Conservation (phyloP, 2,329 filamentous ascomycete species). For the Diplodia mutila region DNA sequence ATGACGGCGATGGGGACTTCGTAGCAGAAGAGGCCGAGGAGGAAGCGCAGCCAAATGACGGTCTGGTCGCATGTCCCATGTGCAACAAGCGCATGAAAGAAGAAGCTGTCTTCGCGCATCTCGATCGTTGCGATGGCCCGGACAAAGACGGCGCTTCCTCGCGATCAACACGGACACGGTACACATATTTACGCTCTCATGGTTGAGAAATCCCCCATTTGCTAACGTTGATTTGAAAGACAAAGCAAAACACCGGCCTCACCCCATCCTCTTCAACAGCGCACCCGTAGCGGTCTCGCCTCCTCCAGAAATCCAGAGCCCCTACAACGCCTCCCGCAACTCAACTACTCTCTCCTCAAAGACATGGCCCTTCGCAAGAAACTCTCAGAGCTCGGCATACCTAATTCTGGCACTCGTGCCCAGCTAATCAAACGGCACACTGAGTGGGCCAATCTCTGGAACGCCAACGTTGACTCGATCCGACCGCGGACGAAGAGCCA, state of each 20-base stretch:
- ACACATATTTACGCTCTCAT: constrained; percentile 8
- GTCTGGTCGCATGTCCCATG: constrained; percentile 80
- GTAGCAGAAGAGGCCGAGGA: constrained; percentile 45
- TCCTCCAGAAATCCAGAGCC: constrained; percentile 33
- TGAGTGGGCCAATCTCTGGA: constrained; percentile 96
- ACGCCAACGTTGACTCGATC: constrained; percentile 90
- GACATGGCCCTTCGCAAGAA: constrained; percentile 80
- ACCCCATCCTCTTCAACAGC: constrained; percentile 31
- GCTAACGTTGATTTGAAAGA: not conserved
- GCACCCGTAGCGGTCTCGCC: constrained; percentile 36
- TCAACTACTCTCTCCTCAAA: constrained; percentile 87
- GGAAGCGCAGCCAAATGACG: constrained; percentile 61
- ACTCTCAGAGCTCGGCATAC: constrained; percentile 77
- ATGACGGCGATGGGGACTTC: constrained; percentile 37
- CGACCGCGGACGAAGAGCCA: constrained; percentile 71
- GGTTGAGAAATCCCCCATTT: not conserved
- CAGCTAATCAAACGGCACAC: constrained; percentile 79
- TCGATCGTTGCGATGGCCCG: constrained; percentile 67
- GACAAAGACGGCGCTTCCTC: constrained; percentile 34
- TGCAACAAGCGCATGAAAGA: constrained; percentile 81
- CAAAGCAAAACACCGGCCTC: constrained; percentile 11
- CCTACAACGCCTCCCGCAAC: constrained; percentile 62
- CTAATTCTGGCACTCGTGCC: constrained; percentile 67
- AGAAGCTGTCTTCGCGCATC: constrained; percentile 74
- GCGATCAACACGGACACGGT: constrained; percentile 37